These are phyloP conservation scores for Verticillium isaacii DNA, from an alignment of 2,329 filamentous ascomycete species.

Conservation along the genomic window DNA sequence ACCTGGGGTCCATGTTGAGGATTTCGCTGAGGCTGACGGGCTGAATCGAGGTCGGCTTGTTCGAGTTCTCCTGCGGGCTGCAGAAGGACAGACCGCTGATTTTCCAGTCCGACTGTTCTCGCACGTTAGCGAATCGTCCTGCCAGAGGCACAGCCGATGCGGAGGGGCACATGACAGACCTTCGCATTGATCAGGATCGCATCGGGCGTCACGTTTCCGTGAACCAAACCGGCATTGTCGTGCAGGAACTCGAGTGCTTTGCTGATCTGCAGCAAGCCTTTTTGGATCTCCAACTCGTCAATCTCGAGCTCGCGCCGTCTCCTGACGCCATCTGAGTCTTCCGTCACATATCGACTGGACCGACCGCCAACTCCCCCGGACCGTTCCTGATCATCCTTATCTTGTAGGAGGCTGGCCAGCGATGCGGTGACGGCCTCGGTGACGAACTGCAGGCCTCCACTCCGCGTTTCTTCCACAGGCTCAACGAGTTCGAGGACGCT, in stretches of 20 bases:
- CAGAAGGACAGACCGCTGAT: conserved; percentile 91
- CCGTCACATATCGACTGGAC: conserved; percentile 74
- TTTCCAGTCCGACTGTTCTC: conserved; percentile 84
- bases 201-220: conserved; percentile 91
- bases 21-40: conserved; percentile 80
- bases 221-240: conserved; percentile 88
- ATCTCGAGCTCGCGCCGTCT: conserved; percentile 82
- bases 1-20: conserved; percentile 76
- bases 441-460: conserved; percentile 89
- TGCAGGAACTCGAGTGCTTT: conserved; percentile 95
- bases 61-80: conserved; percentile 72
- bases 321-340: conserved; percentile 69
- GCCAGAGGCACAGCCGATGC: not conserved
- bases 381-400: conserved; percentile 85
- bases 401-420: conserved; percentile 73
- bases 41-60: conserved; percentile 68
- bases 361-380: conserved; percentile 63
- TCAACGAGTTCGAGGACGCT: conserved; percentile 90
- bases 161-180: conserved; percentile 42
- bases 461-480: conserved; percentile 89
- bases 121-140: conserved; percentile 20
- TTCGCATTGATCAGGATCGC: conserved; percentile 93
- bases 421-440: conserved; percentile 89
- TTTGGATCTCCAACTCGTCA: conserved; percentile 96
- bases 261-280: conserved; percentile 86